Percentiles rank a stretch among this genome's conserved stretches.
phyloP scores from a whole-genome alignment of 2,329 filamentous ascomycete genomes.

The Tolypocladium endophyticum region DNA sequence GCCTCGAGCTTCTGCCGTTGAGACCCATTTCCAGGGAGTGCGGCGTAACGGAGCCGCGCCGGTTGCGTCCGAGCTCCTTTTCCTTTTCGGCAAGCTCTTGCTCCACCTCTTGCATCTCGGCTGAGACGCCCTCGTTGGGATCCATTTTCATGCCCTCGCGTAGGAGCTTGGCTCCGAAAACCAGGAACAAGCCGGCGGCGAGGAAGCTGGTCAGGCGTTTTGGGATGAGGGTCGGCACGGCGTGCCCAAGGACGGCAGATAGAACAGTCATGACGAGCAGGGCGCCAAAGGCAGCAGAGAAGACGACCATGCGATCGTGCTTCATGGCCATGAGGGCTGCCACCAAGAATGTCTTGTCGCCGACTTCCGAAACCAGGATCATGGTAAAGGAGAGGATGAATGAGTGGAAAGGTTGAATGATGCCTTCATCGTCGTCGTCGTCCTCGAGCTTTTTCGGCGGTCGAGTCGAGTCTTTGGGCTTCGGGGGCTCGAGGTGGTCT shows the following conservation, averaged over 20 bases:
- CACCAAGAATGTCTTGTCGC: slow-evolving; percentile 97
- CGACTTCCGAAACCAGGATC: slow-evolving; percentile 94
- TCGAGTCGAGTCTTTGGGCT: slow-evolving; percentile 13
- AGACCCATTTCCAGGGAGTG: slow-evolving; percentile 76
- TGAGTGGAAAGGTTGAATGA: slow-evolving; percentile 77
- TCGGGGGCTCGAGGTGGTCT: slow-evolving; percentile 45
- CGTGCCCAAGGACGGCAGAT: slow-evolving; percentile 85
- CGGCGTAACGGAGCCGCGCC: slow-evolving; percentile 56
- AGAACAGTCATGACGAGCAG: slow-evolving; percentile 90
- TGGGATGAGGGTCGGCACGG: slow-evolving; percentile 79
- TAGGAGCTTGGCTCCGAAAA: slow-evolving; percentile 79
- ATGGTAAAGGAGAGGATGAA: slow-evolving; percentile 89
- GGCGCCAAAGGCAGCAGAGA: slow-evolving; percentile 87
- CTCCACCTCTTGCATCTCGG: slow-evolving; percentile 97
- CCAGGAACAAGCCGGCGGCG: slow-evolving; percentile 73
- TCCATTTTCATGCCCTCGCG: slow-evolving; percentile 84
- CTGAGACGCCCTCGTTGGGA: slow-evolving; percentile 80
- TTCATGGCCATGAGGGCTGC: slow-evolving; percentile 99
- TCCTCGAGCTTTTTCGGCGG: slow-evolving; percentile 18
- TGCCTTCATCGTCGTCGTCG: slow-evolving; percentile 38
- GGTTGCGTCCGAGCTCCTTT: slow-evolving; percentile 56
- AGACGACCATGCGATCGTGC: slow-evolving; percentile 85
- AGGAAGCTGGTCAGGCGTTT: slow-evolving; percentile 85
- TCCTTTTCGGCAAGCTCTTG: slow-evolving; percentile 90
- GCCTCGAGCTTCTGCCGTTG: slow-evolving; percentile 57